Evolutionary conservation across 805 yeast genomes (phyloP), one percentile per base, ranked within the genome.

Genomic region (Wickerhamomyces bovis): DNA sequence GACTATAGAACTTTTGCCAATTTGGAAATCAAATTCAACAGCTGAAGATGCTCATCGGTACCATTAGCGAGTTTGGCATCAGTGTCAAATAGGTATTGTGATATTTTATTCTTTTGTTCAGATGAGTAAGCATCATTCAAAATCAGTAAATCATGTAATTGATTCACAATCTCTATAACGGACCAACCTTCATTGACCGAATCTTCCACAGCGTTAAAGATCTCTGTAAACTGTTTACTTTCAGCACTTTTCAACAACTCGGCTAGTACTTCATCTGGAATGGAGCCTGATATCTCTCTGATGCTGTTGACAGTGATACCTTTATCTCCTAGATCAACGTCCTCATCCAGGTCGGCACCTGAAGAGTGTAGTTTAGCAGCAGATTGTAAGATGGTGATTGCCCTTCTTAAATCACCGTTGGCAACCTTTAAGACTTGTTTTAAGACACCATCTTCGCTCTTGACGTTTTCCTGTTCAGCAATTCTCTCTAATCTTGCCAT

Each of bases 361-460:
- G 49, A 33, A 44, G 65, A 33, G 45, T 73, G 72, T 47, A 83
- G 66, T 53, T 78, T 82, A 31, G 89, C 77, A 11, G 95, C 85
- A 33, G 94, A 84, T 66, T 94, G 99, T 39, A 94, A 72, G 48
- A 81, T 77, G 2, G 97, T 94, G 53, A 94, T 90, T 9, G 97
- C 96, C 56, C 83, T 86, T 69, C 99, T 81, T 58, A 94, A 74
- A 70, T 94, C 99, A 48, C 99, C 99, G 45, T 75, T 76, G 18
- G 96, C 78, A 4, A 89, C 81, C n/a, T 65, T 68, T 46, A 94
- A 69, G 12, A 94, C 80, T 56, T 79, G 80, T 26, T 69, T 70
- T 41, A 89, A 69, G 0, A 77, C 86, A 4, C 72, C 78, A 8
- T 73, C 74, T 42, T 73, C 74, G 26, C 69, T 63, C 13, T 58